These are phyloP conservation scores for Podospora didyma DNA, from an alignment of 495 filamentous ascomycete species.

Conservation along the genomic window DNA sequence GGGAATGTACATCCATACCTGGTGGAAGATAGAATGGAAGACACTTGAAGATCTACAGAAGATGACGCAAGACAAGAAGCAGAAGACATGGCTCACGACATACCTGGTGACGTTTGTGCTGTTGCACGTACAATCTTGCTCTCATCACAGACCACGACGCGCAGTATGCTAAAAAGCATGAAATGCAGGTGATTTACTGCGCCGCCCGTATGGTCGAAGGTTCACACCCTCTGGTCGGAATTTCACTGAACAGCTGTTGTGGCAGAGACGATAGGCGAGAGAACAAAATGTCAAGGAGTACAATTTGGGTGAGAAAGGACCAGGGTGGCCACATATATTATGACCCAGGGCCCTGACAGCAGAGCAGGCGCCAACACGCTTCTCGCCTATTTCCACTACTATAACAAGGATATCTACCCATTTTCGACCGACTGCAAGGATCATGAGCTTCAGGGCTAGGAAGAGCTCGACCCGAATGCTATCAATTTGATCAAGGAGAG, in stretches of 20 bases:
- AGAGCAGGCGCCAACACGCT: constrained; percentile 52
- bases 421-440: constrained; percentile 48
- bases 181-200: constrained; percentile 39
- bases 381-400: constrained; percentile 56
- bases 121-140: constrained; percentile 55
- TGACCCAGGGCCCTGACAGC: constrained; percentile 7
- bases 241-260: constrained; percentile 1
- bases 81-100: constrained; percentile 53
- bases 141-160: constrained; percentile 54
- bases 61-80: constrained; percentile 53
- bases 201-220: background rate
- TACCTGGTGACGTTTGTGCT: constrained; percentile 56
- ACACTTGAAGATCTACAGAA: constrained; percentile 53
- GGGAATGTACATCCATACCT: too few species aligned
- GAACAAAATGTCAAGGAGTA: constrained; percentile 49
- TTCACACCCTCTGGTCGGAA: background rate
- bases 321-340: too few species aligned
- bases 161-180: constrained; percentile 51
- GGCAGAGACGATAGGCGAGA: constrained; percentile 45
- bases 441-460: constrained; percentile 40
- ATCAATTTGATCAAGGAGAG: constrained; percentile 38
- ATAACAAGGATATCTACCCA: constrained; percentile 50
- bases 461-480: constrained; percentile 38
- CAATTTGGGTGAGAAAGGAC: constrained; percentile 39
- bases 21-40: too few species aligned